These are phyloP conservation scores for Scheffersomyces segobiensis DNA, from an alignment of 1,139 yeast genomes.

Conservation along the genomic window DNA sequence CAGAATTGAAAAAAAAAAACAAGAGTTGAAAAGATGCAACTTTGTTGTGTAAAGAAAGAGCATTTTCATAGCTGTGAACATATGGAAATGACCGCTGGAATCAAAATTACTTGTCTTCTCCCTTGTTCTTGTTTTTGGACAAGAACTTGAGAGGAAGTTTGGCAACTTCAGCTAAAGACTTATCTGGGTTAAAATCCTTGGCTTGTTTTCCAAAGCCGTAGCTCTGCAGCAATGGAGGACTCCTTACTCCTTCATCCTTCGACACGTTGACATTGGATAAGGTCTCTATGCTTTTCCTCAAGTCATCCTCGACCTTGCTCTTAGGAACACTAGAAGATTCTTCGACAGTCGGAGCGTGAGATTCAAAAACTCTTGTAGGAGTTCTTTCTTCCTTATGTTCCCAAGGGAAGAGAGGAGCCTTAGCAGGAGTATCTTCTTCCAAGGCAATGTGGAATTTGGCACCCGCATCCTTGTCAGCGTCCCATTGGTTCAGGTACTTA, in stretches of 20 bases:
- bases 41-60: background rate
- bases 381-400: slow-evolving; percentile 25
- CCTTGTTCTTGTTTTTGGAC: slow-evolving; percentile 14
- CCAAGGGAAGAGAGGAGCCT: slow-evolving; percentile 47
- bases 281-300: slow-evolving; percentile 8
- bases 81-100: background rate
- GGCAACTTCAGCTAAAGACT: slow-evolving; percentile 26
- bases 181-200: slow-evolving; percentile 22
- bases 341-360: slow-evolving; percentile 3
- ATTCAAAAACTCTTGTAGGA: slow-evolving; percentile 16
- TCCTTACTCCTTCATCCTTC: slow-evolving; percentile 2
- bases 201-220: slow-evolving; percentile 11
- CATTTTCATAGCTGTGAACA: background rate
- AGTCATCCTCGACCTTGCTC: slow-evolving; percentile 2
- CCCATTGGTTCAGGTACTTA: slow-evolving; percentile 31
- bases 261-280: slow-evolving; percentile 8
- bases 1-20: background rate
- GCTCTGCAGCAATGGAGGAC: slow-evolving; percentile 2
- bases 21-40: background rate
- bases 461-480: slow-evolving; percentile 9
- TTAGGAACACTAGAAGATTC: background rate
- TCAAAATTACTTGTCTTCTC: background rate
- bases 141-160: slow-evolving; percentile 25
- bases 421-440: slow-evolving; percentile 4
- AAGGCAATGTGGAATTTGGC: slow-evolving; percentile 2